Base-by-base conservation (phyloP, 2,329 filamentous ascomycete species). In the Thielaviopsis ethacetica region DNA sequence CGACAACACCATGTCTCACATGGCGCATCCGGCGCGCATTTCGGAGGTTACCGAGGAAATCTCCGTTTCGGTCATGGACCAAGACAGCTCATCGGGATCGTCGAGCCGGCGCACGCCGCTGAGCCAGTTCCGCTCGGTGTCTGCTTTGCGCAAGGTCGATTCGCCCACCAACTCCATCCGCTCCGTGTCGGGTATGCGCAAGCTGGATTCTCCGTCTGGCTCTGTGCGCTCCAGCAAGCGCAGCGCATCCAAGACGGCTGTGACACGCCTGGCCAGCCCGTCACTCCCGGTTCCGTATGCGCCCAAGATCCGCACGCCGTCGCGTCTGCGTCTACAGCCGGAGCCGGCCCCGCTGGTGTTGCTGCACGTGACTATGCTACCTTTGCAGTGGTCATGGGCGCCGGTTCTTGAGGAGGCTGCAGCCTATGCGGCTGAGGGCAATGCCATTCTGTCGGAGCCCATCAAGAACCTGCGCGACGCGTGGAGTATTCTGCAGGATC, bases 291-390 rank as follows among this genome's bases (percentile, higher is more conserved):
- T 73, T 0, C 78, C 81, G 62, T 79, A 76, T 63, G 79, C 78
- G 3, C 76, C 77, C 24, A 81, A 79, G 66, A 76, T 75, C 64
- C 71, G 69, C 53, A 83, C 81, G 5, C 77, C 81, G 1, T 74
- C 78, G 21, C 72, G 82, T 6, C 79, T 85, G 67, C 80, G 77
- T 69, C 74, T 73, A 63, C 77, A 77, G 58, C 79, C 80, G 54
- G 77, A 77, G 56, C 79, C 80, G 56, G 68, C 75, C n/a, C 88
- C 88, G 2, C 75, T 93, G 1, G 85, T 93, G 1, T 73, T 93
- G 53, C 74, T 93, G 3, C 88, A 93, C 65, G 83, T 88, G 41
- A 91, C 86, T 0, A 74, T 91, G 0, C 72, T 93, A 5, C 86
- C 88, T 0, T 74, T 88, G 10, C 75, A 81, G 49, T 81, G 85